Conservation (phyloP, 2,329 filamentous ascomycete genomes). For the Delphinella strobiligena region DNA sequence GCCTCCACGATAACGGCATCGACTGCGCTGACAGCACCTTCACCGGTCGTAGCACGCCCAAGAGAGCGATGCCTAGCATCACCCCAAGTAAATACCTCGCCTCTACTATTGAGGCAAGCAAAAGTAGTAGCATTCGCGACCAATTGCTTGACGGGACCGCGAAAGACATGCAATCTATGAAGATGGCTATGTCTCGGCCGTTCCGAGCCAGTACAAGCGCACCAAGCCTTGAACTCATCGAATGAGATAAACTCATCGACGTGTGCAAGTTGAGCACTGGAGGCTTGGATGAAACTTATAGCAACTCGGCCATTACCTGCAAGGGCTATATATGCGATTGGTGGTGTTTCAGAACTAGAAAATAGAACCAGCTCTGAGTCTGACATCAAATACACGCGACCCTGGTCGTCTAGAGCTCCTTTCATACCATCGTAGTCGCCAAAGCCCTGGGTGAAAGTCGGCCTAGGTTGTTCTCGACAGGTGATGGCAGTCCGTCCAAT, state of each 20-base stretch:
- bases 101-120: slow-evolving; percentile 23
- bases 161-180: slow-evolving; percentile 18
- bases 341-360: slow-evolving; percentile 11
- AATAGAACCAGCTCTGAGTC: slow-evolving; percentile 4
- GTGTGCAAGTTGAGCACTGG: slow-evolving; percentile 15
- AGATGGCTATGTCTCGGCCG: slow-evolving; percentile 12
- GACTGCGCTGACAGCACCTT: slow-evolving; percentile 30
- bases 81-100: slow-evolving; percentile 36
- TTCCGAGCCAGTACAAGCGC: slow-evolving; percentile 16
- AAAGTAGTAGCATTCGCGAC: slow-evolving; percentile 28
- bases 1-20: slow-evolving; percentile 36
- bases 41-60: slow-evolving; percentile 34
- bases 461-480: slow-evolving; percentile 9
- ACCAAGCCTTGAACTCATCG: slow-evolving; percentile 14
- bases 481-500: too few relatives aligned
- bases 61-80: slow-evolving; percentile 50
- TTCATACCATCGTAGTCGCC: slow-evolving; percentile 22
- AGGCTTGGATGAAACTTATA: slow-evolving; percentile 16
- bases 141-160: slow-evolving; percentile 18
- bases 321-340: slow-evolving; percentile 15
- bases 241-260: slow-evolving; percentile 18
- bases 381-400: slow-evolving; percentile 14
- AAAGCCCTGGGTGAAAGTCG: slow-evolving; percentile 9
- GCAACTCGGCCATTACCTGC: slow-evolving; percentile 19
- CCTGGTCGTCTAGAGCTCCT: slow-evolving; percentile 16